Percentiles rank a stretch among this genome's conserved stretches.
These are phyloP conservation scores for Citrus sinensis DNA, from an alignment of 345 rosid genomes.

Conservation along the genomic window DNA sequence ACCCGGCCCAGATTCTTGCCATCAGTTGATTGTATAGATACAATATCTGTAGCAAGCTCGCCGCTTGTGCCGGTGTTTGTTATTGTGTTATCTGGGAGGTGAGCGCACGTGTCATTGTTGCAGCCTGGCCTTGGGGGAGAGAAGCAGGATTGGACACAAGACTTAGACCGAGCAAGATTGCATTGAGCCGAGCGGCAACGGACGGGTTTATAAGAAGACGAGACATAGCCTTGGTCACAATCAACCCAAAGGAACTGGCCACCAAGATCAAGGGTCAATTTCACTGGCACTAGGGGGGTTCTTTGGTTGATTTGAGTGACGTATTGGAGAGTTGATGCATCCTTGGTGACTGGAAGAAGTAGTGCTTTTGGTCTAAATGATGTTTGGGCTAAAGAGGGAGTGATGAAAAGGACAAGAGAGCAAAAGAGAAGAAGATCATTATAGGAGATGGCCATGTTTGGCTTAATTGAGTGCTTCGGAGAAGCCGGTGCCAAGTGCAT, in stretches of 20 bases:
- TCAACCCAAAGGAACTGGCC: conserved; percentile 43
- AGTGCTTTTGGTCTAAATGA: conserved; percentile 11
- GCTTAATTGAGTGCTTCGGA: neutral
- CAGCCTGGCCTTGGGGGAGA: neutral
- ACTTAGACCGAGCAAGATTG: conserved; percentile 20
- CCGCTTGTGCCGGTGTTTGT: no score
- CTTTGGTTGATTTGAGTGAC: conserved; percentile 24
- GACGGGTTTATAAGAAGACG: conserved; percentile 32
- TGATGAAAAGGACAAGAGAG: neutral
- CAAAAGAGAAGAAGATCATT: neutral
- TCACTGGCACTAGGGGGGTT: conserved; percentile 15
- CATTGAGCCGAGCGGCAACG: conserved; percentile 37
- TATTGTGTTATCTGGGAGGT: conserved; percentile 29
- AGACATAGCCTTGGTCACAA: conserved; percentile 34
- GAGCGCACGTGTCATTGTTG: conserved; percentile 28
- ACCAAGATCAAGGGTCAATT: conserved; percentile 37
- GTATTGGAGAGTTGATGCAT: conserved; percentile 20
- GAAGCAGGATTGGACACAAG: neutral
- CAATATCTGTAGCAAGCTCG: conserved; percentile 26
- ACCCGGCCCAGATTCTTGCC: conserved; percentile 38
- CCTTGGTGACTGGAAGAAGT: conserved; percentile 21
- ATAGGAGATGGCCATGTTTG: neutral
- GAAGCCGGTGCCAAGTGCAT: no score
- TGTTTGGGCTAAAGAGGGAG: neutral
- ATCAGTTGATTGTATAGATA: conserved; percentile 36